Evolutionary conservation across 495 filamentous ascomycete species (phyloP).

Genomic region (Xylaria grammica): DNA sequence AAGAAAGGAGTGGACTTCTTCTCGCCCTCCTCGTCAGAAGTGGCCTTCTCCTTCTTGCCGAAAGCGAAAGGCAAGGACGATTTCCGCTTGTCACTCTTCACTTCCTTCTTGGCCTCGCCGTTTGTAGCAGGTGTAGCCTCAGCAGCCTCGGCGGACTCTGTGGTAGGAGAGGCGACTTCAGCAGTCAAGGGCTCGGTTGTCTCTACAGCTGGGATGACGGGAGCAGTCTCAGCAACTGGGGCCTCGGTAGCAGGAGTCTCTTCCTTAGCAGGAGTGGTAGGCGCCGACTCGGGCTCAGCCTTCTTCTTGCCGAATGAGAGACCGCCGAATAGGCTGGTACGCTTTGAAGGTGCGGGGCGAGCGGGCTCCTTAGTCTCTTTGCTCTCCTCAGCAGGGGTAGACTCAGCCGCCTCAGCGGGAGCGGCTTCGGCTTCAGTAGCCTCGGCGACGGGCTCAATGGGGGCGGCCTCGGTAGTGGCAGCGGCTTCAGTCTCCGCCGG

Average conservation of each 20-base stretch:
- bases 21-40: slow-evolving; percentile 57
- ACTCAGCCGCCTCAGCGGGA: slow-evolving; percentile 36
- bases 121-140: slow-evolving; percentile 52
- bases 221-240: slow-evolving; percentile 58
- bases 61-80: slow-evolving; percentile 60
- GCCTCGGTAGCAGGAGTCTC: slow-evolving; percentile 45
- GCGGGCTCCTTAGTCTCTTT: slow-evolving; percentile 37
- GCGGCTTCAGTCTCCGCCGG: slow-evolving; percentile 41
- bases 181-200: slow-evolving; percentile 57
- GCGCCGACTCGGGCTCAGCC: slow-evolving; percentile 41
- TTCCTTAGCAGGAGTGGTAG: slow-evolving; percentile 40
- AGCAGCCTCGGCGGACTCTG: slow-evolving; percentile 46
- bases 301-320: slow-evolving; percentile 61
- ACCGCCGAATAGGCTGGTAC: slow-evolving; percentile 57
- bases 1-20: slow-evolving; percentile 59
- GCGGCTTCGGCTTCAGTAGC: slow-evolving; percentile 45
- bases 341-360: slow-evolving; percentile 49
- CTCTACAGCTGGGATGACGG: slow-evolving; percentile 64
- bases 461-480: slow-evolving; percentile 37
- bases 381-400: slow-evolving; percentile 40
- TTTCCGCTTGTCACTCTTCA: slow-evolving; percentile 63
- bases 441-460: slow-evolving; percentile 29
- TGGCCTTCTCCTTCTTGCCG: slow-evolving; percentile 56
- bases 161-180: slow-evolving; percentile 51
- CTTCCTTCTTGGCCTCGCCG: slow-evolving; percentile 57